These are phyloP conservation scores for Sporobolomyces roseus DNA, from an alignment of 768 basidiomycete species.

Conservation along the genomic window DNA sequence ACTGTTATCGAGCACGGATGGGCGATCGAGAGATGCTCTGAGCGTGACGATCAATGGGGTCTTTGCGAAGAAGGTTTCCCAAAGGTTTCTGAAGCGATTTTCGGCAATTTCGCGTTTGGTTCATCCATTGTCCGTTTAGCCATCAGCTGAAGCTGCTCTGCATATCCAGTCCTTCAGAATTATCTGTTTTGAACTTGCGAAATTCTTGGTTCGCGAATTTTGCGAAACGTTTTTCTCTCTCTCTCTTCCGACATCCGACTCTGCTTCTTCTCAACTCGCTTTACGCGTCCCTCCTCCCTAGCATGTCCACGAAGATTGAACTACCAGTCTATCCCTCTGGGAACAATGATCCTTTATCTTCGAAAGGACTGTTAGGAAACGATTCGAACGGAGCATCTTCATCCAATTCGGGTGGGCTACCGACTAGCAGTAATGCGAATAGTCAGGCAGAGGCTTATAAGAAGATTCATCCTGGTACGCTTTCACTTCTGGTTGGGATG, in stretches of 20 bases:
- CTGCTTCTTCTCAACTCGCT: neutral
- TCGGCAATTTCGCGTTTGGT: too few species aligned
- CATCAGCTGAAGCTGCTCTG: too few species aligned
- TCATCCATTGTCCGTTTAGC: too few species aligned
- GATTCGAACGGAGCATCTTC: conserved; percentile 7
- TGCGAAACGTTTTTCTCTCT: too few species aligned
- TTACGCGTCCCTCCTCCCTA: neutral
- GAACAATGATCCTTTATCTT: conserved; percentile 15
- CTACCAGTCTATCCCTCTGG: conserved; percentile 38
- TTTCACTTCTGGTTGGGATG: neutral
- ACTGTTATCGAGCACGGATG: too few species aligned
- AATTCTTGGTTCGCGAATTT: too few species aligned
- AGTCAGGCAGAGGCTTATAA: conserved; percentile 29
- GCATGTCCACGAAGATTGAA: conserved; percentile 36
- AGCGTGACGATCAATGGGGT: too few species aligned
- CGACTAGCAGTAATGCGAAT: conserved; percentile 2
- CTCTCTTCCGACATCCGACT: neutral
- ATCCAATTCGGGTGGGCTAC: neutral
- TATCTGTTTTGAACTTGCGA: too few species aligned
- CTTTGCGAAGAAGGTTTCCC: too few species aligned
- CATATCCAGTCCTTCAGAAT: too few species aligned
- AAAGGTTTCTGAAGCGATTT: too few species aligned
- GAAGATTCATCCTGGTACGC: conserved; percentile 41
- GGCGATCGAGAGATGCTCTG: too few species aligned
- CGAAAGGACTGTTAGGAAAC: conserved; percentile 14